These are phyloP conservation scores for Phalaenopsis equestris DNA, from an alignment of 106 monocot species.

Conservation along the genomic window DNA sequence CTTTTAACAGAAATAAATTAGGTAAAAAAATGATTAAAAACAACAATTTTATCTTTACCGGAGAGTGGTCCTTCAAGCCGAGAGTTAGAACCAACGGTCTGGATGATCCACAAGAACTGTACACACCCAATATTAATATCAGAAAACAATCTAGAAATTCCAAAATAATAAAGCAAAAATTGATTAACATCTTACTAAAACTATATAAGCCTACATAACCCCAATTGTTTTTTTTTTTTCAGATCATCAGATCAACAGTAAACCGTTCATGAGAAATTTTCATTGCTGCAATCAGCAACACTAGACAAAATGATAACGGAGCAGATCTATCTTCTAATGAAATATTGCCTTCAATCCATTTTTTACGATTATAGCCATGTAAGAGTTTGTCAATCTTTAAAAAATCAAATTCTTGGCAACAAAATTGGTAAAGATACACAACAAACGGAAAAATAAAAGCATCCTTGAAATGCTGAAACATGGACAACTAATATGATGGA, in stretches of 20 bases:
- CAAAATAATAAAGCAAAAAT: not conserved
- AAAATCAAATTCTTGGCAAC: not conserved
- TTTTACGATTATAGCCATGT: no score
- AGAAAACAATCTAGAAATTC: not conserved
- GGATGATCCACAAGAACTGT: slow-evolving; percentile 6
- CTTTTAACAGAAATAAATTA: not conserved
- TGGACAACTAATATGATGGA: not conserved
- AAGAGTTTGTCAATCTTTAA: no score
- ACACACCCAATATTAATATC: not conserved
- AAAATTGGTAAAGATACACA: not conserved
- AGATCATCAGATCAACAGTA: not conserved
- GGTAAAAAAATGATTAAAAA: not conserved
- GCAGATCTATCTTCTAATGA: not conserved
- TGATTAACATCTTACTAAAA: not conserved
- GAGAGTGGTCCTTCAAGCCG: slow-evolving; percentile 8
- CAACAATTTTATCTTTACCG: not conserved
- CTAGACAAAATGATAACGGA: not conserved
- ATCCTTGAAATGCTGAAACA: not conserved
- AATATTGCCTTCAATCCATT: no score
- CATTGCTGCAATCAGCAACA: not conserved
- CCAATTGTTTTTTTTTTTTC: not conserved
- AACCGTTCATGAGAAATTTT: not conserved
- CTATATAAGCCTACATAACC: not conserved
- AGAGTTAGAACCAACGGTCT: slow-evolving; percentile 4
- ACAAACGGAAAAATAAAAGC: not conserved